Conservation (phyloP, 768 basidiomycete species). For the Suillus bovinus region DNA sequence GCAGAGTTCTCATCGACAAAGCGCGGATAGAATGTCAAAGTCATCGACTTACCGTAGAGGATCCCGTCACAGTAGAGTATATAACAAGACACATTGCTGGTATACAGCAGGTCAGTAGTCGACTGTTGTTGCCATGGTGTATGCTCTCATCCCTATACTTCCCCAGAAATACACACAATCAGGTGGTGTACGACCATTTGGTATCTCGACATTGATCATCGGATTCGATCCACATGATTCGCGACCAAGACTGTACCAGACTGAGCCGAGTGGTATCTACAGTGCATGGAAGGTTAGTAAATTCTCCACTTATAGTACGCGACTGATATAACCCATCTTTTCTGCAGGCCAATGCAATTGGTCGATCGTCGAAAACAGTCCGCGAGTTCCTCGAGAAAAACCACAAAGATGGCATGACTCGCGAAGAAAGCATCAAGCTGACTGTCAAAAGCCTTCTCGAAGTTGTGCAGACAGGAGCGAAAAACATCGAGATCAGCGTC, state of each 20-base stretch:
- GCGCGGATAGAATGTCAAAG: constrained; percentile 97
- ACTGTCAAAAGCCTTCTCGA: constrained; percentile 95
- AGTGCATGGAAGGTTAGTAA: constrained; percentile 91
- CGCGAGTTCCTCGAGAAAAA: constrained; percentile 99
- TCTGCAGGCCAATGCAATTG: constrained; percentile 91
- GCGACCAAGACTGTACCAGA: constrained; percentile 89
- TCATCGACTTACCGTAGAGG: constrained; percentile 95
- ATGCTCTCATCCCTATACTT: not conserved
- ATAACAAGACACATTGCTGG: constrained; percentile 98
- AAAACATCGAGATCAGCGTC: constrained; percentile 98
- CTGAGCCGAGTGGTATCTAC: constrained; percentile 97
- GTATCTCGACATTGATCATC: constrained; percentile 94
- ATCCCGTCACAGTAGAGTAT: constrained; percentile 97
- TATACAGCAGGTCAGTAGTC: constrained; percentile 84
- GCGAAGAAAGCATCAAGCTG: constrained; percentile 91
- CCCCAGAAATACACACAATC: constrained; percentile 94
- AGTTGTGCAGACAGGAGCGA: constrained; percentile 99
- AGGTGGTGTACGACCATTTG: constrained; percentile 97
- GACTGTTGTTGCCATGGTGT: not conserved
- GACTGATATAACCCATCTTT: not conserved
- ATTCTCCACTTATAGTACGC: not conserved
- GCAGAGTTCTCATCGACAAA: constrained; percentile 96
- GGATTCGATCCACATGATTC: constrained; percentile 95
- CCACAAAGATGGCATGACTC: constrained; percentile 84
- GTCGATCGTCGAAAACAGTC: constrained; percentile 96